Base-by-base conservation (phyloP, 129 eudicot species). In the Arctium lappa region DNA sequence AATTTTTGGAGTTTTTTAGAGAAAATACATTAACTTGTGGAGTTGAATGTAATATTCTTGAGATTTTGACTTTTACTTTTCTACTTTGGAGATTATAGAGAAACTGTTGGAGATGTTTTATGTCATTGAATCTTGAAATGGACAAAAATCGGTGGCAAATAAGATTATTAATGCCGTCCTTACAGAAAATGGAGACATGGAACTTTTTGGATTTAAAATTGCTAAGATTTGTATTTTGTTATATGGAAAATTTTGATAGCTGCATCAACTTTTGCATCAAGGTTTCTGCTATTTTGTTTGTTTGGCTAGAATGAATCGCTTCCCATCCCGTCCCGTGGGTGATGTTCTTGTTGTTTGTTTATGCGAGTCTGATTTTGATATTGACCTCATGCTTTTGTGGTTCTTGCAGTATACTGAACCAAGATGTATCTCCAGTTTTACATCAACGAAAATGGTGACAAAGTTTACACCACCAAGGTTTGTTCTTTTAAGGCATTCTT, bases 401-500 rank as follows among this genome's bases (percentile, higher is more conserved):
- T 50, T 70, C 6, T 77, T 77, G 39, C 78, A 83, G 82, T 66
- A 16, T 22, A 69, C 82, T 68, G 29, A 77, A 48, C 9, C 18
- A 90, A 81, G 22, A 92, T 92, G 94, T 92, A 92, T 92, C 92
- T 90, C 68, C 92, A 88, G 80, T 88, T 73, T 65, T 90, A 90
- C 86, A 90, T 90, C 66, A 90, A 90, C 73, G 94, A 90, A 32
- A 90, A 90, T 38, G 94, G 94, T 69, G 90, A 90, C 77, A 90
- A 90, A 85, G 94, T 90, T 72, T 90, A 90, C 85, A 90, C 92
- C 81, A 88, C 91, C 32, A 89, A 76, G 83, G 92, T 89, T 80
- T n/a, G 46, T 76, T 29, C 15, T 27, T 33, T 79, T 48, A 3
- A 31, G 12, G 6, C 80, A 46, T 48, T 66, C 7, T 8, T 66